Evolutionary conservation across 352 stramenopile genomes (phyloP), one percentile per base, ranked within the genome.

Genomic region (Phytophthora ohioensis): DNA sequence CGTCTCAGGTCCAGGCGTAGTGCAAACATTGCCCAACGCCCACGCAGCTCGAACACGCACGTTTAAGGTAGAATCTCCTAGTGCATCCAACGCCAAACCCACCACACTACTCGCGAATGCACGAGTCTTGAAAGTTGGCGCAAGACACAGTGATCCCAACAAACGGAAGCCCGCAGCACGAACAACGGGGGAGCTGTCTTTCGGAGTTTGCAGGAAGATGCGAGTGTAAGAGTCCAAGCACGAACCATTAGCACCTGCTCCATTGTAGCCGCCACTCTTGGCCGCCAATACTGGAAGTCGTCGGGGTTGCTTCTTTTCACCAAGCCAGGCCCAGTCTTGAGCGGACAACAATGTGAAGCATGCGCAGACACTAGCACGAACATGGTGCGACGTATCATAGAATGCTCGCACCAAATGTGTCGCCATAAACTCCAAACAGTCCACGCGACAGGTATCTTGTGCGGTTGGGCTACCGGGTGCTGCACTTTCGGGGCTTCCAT

Each of bases 1-100:
- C 1, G 69, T 65, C 31, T 94, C 87, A 0, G 89, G 89, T 0
- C 89, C 89, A n/a, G 69, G 64, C 0, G 89, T 96, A 6, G 89
- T 96, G 59, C 89, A 96, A 7, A 94, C 89, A 11, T 96, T 96
- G 32, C 89, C 89, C 13, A 96, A 69, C 13, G 89, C 87, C 89
- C 89, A 96, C 5, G 88, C 87, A 36, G 87, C 89, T 43, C 88
- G 82, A 21, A 96, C 88, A 7, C 89, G 89, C 0, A 96, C 89
- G 35, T 96, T 96, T n/a, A 96, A 68, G 8, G 87, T 95, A 7
- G 81, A 88, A 52, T 96, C 89, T 1, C 73, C 65, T 0, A 94
- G 58, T 2, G 87, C 82, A 32, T 93, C 84, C 17, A 96, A 66
- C n/a, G 85, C 81, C 27, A 91, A 65, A 3, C 55, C 57, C 36